phyloP scores from a whole-genome alignment of 2,329 filamentous ascomycete genomes.

The Truncatella angustata region DNA sequence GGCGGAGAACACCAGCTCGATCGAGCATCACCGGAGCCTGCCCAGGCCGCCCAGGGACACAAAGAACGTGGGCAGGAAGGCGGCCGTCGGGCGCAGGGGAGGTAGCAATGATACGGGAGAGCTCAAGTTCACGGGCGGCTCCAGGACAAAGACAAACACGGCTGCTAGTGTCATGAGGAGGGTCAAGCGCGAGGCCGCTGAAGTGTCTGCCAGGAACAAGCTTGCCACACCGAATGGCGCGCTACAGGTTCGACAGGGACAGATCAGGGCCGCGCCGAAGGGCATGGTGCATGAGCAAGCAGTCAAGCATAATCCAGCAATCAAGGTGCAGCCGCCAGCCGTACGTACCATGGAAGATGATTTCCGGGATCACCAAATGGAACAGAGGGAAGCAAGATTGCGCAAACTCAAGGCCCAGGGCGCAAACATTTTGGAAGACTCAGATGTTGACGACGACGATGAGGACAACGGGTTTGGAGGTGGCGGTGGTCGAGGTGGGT shows the following conservation, averaged over 20 bases:
- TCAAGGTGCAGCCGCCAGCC: conserved; percentile 19
- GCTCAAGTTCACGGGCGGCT: conserved; percentile 45
- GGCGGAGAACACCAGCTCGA: conserved; percentile 53
- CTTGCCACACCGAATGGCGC: conserved; percentile 39
- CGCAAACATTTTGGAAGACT: conserved; percentile 40
- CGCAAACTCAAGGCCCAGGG: conserved; percentile 31
- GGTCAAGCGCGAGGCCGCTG: conserved; percentile 54
- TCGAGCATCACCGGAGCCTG: conserved; percentile 50
- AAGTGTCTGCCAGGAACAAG: conserved; percentile 48
- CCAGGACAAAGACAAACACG: conserved; percentile 50
- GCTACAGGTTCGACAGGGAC: conserved; percentile 30
- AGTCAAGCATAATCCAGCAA: conserved; percentile 35
- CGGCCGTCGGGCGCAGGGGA: conserved; percentile 9
- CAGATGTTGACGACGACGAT: conserved; percentile 26
- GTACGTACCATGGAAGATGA: conserved; percentile 10
- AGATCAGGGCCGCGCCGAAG: conserved; percentile 48
- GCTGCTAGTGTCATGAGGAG: conserved; percentile 55
- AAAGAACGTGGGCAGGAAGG: conserved; percentile 15
- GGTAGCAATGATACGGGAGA: conserved; percentile 27
- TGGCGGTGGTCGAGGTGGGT: conserved; percentile 10
- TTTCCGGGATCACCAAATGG: conserved; percentile 21
- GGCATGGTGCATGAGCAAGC: conserved; percentile 54
- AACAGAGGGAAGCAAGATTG: conserved; percentile 37
- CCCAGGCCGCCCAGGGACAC: conserved; percentile 39
- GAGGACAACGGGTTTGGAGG: conserved; percentile 13